These are phyloP conservation scores for Daldinia vernicosa DNA, from an alignment of 495 filamentous ascomycete species.

Conservation along the genomic window DNA sequence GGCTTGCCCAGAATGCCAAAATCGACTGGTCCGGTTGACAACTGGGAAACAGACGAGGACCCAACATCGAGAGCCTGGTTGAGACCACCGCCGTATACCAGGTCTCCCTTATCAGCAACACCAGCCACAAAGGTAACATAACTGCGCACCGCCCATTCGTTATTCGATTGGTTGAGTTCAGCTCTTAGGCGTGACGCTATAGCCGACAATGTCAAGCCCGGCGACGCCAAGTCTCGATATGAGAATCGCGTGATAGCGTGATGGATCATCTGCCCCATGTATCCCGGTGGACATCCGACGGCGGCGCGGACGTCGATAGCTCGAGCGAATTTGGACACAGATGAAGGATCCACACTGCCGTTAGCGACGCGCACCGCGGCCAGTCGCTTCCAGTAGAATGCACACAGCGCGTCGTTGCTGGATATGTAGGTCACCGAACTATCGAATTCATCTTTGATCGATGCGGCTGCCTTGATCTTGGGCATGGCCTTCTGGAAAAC, in stretches of 20 bases:
- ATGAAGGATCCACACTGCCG: background rate
- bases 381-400: background rate
- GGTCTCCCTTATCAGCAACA: constrained; percentile 46
- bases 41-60: background rate
- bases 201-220: constrained; percentile 31
- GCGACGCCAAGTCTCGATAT: background rate
- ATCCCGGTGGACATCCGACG: background rate
- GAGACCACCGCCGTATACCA: constrained; percentile 48
- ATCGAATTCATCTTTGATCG: background rate
- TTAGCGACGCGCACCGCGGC: background rate
- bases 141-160: constrained; percentile 46
- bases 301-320: background rate
- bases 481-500: background rate
- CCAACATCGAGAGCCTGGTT: background rate
- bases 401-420: background rate
- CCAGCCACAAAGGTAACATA: constrained; percentile 53
- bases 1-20: background rate
- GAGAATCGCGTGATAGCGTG: background rate
- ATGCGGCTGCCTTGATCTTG: background rate
- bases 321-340: background rate
- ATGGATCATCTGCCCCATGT: background rate
- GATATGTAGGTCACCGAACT: background rate
- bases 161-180: constrained; percentile 45
- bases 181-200: background rate
- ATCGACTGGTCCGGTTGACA: background rate